phyloP scores from a whole-genome alignment of 2,329 filamentous ascomycete genomes.

The Sphaerulina vaccinii region DNA sequence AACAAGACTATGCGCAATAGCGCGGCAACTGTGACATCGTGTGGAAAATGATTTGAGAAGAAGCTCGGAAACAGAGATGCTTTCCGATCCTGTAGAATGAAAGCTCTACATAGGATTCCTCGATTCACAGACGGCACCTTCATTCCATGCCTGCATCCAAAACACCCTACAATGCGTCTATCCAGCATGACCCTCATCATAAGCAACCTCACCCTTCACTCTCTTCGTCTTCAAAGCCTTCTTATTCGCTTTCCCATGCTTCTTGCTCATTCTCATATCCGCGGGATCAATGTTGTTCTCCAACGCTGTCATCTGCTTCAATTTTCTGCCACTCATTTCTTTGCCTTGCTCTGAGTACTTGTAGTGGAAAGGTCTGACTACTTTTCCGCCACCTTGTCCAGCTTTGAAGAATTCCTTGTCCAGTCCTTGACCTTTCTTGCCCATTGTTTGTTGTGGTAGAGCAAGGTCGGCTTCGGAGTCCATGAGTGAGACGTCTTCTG shows the following conservation, averaged over 20 bases:
- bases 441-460: slow-evolving; percentile 48
- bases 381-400: slow-evolving; percentile 59
- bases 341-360: slow-evolving; percentile 88
- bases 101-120: no score
- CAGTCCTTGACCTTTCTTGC: slow-evolving; percentile 71
- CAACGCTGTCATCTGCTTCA: slow-evolving; percentile 73
- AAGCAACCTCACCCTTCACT: slow-evolving; percentile 19
- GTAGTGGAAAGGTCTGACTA: slow-evolving; percentile 82
- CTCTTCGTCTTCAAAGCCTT: slow-evolving; percentile 43
- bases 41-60: no score
- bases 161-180: no score
- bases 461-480: slow-evolving; percentile 37
- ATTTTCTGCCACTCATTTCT: slow-evolving; percentile 78
- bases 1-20: no score
- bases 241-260: slow-evolving; percentile 84
- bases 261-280: slow-evolving; percentile 74
- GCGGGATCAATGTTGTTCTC: slow-evolving; percentile 82
- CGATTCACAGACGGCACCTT: no score
- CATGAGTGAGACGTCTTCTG: slow-evolving; percentile 43
- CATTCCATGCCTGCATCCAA: no score
- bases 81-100: no score
- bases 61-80: no score
- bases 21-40: no score
- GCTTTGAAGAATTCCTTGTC: slow-evolving; percentile 88
- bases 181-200: slow-evolving; percentile 22